A percentile compares a stretch with the other conserved stretches of the same genome.
Evolutionary conservation across 2,329 filamentous ascomycete genomes (phyloP).

Genomic region (Fusarium sp.): DNA sequence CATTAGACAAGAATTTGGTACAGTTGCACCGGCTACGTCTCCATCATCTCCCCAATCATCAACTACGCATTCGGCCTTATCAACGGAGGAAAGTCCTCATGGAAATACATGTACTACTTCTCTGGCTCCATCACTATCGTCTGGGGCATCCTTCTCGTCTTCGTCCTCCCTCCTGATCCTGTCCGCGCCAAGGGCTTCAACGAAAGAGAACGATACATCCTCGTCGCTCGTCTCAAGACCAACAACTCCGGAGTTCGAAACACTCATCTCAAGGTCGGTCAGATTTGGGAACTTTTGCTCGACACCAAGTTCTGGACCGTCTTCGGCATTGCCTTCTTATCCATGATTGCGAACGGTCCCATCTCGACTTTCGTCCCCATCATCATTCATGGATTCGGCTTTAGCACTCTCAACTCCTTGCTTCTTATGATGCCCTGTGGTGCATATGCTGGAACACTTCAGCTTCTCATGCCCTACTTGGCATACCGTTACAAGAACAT

Average conservation of each 20-base stretch:
- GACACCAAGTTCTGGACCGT: slow-evolving; percentile 54
- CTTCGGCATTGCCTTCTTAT: slow-evolving; percentile 51
- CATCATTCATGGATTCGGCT: slow-evolving; percentile 58
- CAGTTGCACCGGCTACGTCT: slow-evolving; percentile 57
- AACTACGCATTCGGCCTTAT: slow-evolving; percentile 61
- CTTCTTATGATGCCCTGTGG: slow-evolving; percentile 52
- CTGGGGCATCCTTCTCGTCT: slow-evolving; percentile 53
- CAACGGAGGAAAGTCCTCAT: slow-evolving; percentile 49
- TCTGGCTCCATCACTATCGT: slow-evolving; percentile 53
- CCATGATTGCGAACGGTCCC: slow-evolving; percentile 57
- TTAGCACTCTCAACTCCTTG: slow-evolving; percentile 55
- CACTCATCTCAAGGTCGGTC: slow-evolving; percentile 56
- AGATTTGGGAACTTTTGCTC: slow-evolving; percentile 51
- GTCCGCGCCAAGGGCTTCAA: slow-evolving; percentile 49
- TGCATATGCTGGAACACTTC: slow-evolving; percentile 50
- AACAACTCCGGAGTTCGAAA: slow-evolving; percentile 56
- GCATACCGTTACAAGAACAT: slow-evolving; percentile 51
- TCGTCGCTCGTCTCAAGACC: slow-evolving; percentile 43
- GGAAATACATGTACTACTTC: slow-evolving; percentile 42
- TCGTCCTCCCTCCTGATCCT: slow-evolving; percentile 55
- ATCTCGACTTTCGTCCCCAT: slow-evolving; percentile 58
- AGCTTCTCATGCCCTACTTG: slow-evolving; percentile 53
- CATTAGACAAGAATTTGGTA: slow-evolving; percentile 50
- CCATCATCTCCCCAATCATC: slow-evolving; percentile 58
- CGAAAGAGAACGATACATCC: slow-evolving; percentile 44